A percentile compares a stretch with the other conserved stretches of the same genome.
Evolutionary conservation across 2,329 filamentous ascomycete species (phyloP).

Genomic region (Aspergillus brunneoviolaceus): DNA sequence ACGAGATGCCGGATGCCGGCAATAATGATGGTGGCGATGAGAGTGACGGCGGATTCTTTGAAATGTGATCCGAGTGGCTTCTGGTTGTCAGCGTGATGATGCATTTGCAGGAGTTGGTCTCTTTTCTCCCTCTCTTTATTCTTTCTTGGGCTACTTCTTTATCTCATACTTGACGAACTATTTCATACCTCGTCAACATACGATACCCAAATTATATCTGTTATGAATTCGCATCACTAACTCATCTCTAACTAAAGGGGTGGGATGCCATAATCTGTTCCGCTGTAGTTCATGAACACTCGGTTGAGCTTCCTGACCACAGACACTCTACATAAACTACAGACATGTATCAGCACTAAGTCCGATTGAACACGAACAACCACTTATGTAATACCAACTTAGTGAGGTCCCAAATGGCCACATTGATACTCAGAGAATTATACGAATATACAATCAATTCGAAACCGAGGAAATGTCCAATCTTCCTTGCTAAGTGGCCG

Average conservation of each 20-base stretch:
- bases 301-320: too few relatives aligned
- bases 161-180: background rate
- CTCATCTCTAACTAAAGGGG: too few relatives aligned
- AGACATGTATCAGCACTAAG: too few relatives aligned
- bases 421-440: background rate
- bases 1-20: conserved; percentile 10
- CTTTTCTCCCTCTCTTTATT: background rate
- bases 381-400: too few relatives aligned
- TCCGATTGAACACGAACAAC: too few relatives aligned
- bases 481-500: conserved; percentile 2
- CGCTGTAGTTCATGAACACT: conserved; percentile 1
- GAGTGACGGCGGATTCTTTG: conserved; percentile 45
- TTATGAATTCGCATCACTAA: background rate
- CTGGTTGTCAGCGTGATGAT: background rate
- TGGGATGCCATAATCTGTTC: conserved; percentile 3
- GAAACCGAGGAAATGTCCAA: background rate
- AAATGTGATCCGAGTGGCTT: conserved; percentile 21
- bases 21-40: conserved; percentile 24
- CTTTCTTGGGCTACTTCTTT: conserved; percentile 1
- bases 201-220: conserved; percentile 18
- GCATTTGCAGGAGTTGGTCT: conserved; percentile 24
- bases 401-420: too few relatives aligned
- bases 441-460: background rate
- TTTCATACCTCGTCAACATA: conserved; percentile 6
- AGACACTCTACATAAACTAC: too few relatives aligned